These are phyloP conservation scores for Zygoascus sp. DNA, from an alignment of 1,139 yeast species.

Conservation along the genomic window DNA sequence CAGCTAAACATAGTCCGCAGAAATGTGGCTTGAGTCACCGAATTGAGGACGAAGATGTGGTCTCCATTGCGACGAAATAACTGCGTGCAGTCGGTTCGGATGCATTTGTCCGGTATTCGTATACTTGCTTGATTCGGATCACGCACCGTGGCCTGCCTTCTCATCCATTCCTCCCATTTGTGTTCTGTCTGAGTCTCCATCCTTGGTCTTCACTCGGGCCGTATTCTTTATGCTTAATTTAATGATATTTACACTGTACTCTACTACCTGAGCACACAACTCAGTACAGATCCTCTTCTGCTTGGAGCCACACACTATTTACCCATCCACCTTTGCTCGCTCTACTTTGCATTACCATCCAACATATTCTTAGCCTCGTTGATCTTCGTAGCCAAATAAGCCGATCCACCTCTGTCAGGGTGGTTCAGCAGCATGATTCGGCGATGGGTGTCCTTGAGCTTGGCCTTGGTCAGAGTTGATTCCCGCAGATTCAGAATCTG, in stretches of 20 bases:
- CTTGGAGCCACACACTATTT: too few relatives aligned
- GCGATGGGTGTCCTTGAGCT: slow-evolving; percentile 88
- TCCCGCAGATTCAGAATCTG: slow-evolving; percentile 83
- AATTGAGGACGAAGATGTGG: slow-evolving; percentile 91
- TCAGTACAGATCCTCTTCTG: too few relatives aligned
- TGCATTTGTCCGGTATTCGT: neutral
- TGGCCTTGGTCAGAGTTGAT: slow-evolving; percentile 65
- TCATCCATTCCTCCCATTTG: too few relatives aligned
- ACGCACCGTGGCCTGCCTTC: too few relatives aligned
- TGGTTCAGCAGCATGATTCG: slow-evolving; percentile 90
- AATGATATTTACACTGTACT: slow-evolving; percentile 5
- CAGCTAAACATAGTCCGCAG: slow-evolving; percentile 94
- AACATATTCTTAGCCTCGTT: slow-evolving; percentile 95
- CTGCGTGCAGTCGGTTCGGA: neutral
- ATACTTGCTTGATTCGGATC: too few relatives aligned
- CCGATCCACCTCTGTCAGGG: slow-evolving; percentile 97
- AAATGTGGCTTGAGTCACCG: slow-evolving; percentile 85
- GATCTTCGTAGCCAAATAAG: slow-evolving; percentile 90
- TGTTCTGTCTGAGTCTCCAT: neutral
- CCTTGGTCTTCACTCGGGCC: too few relatives aligned
- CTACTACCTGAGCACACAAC: too few relatives aligned
- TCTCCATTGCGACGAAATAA: slow-evolving; percentile 77
- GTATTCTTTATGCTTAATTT: neutral
- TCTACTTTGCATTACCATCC: slow-evolving; percentile 53
- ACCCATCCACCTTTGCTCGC: neutral